These are phyloP conservation scores for Nematocida sp. DNA, from an alignment of 371 early-diverging fungal genomes.

Conservation along the genomic window DNA sequence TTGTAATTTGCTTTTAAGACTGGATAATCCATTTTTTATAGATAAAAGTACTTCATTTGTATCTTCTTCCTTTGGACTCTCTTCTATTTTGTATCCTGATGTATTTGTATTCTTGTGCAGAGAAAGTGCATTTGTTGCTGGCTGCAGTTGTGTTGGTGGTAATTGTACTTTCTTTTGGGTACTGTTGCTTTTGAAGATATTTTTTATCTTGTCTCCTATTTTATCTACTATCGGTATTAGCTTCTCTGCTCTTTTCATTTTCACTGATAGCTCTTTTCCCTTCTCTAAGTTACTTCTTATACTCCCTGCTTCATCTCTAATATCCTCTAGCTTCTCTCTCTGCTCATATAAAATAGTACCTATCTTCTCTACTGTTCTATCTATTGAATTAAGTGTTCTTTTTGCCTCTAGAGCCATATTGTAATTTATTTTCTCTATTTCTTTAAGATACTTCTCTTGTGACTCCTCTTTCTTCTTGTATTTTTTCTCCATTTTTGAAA, in stretches of 20 bases:
- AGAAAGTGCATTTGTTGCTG: not conserved
- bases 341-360: slow-evolving; percentile 36
- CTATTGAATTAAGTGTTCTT: slow-evolving; percentile 30
- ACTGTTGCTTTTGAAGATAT: slow-evolving; percentile 9
- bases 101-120: not conserved
- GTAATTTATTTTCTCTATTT: slow-evolving; percentile 31
- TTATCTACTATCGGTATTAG: slow-evolving; percentile 42
- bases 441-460: slow-evolving; percentile 20
- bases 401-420: slow-evolving; percentile 31
- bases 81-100: not conserved
- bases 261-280: slow-evolving; percentile 17
- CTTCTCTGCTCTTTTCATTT: slow-evolving; percentile 50
- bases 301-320: slow-evolving; percentile 13
- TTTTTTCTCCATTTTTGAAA: slow-evolving; percentile 19
- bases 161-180: not conserved
- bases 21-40: slow-evolving; percentile 32
- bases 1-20: slow-evolving; percentile 10
- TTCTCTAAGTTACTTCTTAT: slow-evolving; percentile 21
- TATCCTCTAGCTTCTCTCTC: slow-evolving; percentile 41
- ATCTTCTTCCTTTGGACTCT: not conserved
- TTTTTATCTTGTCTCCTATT: slow-evolving; percentile 33
- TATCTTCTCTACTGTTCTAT: slow-evolving; percentile 35
- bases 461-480: slow-evolving; percentile 42
- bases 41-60: slow-evolving; percentile 33
- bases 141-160: not conserved